Conservation (phyloP, 129 eudicot species). For the Ambrosia trifida region DNA sequence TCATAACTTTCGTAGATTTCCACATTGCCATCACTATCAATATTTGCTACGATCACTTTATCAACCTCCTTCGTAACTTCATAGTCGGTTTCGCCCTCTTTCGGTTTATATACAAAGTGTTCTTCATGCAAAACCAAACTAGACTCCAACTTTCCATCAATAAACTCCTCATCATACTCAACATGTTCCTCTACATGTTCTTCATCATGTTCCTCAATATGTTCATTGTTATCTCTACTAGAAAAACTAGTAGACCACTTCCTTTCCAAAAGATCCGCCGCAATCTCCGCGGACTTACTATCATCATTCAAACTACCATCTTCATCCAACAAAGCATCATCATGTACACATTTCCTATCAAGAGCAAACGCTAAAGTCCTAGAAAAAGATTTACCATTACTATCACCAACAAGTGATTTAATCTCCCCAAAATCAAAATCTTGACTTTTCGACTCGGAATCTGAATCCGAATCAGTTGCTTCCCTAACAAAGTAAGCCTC, state of each 20-base stretch:
- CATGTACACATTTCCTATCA: constrained; percentile 48
- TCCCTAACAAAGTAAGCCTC: constrained; percentile 81
- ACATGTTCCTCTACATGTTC: constrained; percentile 28
- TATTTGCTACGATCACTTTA: constrained; percentile 29
- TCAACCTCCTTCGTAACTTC: constrained; percentile 26
- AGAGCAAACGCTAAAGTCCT: constrained; percentile 64
- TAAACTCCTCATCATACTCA: constrained; percentile 16
- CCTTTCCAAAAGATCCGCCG: constrained; percentile 88
- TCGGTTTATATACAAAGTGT: constrained; percentile 30
- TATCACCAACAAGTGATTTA: constrained; percentile 40
- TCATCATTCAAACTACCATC: constrained; percentile 26
- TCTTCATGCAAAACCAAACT: constrained; percentile 42
- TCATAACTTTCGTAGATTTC: constrained; percentile 23
- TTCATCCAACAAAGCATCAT: constrained; percentile 21
- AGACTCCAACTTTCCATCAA: constrained; percentile 29
- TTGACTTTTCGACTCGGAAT: constrained; percentile 50
- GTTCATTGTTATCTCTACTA: constrained; percentile 28
- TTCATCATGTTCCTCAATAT: constrained; percentile 7
- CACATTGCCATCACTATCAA: constrained; percentile 31
- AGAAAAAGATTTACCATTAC: constrained; percentile 44
- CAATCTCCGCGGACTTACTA: constrained; percentile 73
- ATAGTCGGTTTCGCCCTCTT: background rate
- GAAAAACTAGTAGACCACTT: constrained; percentile 75
- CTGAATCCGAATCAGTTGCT: constrained; percentile 44
- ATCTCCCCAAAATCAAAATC: constrained; percentile 42